These are phyloP conservation scores for Kazachstania sp. DNA, from an alignment of 1,139 yeast genomes.

Conservation along the genomic window DNA sequence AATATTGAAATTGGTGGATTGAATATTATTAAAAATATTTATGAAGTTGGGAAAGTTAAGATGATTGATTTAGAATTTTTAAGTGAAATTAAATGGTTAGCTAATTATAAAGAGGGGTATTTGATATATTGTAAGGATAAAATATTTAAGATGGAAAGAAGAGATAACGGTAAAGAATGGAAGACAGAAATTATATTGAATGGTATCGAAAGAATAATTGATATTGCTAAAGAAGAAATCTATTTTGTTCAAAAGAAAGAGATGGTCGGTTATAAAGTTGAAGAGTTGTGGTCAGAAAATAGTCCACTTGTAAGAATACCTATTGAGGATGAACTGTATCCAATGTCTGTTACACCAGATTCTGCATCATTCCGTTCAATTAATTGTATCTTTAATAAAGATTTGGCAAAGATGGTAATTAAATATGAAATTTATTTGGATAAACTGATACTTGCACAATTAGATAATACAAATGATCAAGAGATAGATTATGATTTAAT, in stretches of 20 bases:
- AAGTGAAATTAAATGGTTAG: slow-evolving; percentile 19
- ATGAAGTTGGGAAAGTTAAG: slow-evolving; percentile 16
- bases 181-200: slow-evolving; percentile 13
- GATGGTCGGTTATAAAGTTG: slow-evolving; percentile 15
- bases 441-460: slow-evolving; percentile 17
- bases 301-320: slow-evolving; percentile 11
- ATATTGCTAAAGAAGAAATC: slow-evolving; percentile 19
- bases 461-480: slow-evolving; percentile 6
- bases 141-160: slow-evolving; percentile 15
- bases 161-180: slow-evolving; percentile 13
- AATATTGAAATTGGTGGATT: slow-evolving; percentile 19
- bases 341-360: slow-evolving; percentile 24
- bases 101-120: slow-evolving; percentile 20
- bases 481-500: slow-evolving; percentile 15
- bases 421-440: slow-evolving; percentile 27
- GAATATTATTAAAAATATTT: slow-evolving; percentile 21
- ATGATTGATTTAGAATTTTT: slow-evolving; percentile 10
- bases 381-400: slow-evolving; percentile 16
- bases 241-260: slow-evolving; percentile 17
- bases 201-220: slow-evolving; percentile 26
- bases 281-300: slow-evolving; percentile 20
- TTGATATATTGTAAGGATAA: slow-evolving; percentile 17
- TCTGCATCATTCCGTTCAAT: slow-evolving; percentile 25
- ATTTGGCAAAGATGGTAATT: slow-evolving; percentile 16
- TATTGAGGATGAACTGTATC: slow-evolving; percentile 25